Evolutionary conservation across 441 rosid species (phyloP).

Genomic region (Euphorbia neoarborescens): DNA sequence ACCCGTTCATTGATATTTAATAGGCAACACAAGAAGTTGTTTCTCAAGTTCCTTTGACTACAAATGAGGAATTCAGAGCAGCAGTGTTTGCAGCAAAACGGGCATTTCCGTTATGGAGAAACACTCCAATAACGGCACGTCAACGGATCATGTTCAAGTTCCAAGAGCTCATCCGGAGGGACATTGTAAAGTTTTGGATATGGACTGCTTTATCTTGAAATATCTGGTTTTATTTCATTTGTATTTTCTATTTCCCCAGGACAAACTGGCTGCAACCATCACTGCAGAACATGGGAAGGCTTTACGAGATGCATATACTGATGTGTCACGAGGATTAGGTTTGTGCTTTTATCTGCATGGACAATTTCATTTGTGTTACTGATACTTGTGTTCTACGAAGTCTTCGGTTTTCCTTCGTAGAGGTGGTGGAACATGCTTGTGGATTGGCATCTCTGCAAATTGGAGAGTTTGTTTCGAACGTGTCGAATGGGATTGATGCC

Average conservation of each 20-base stretch:
- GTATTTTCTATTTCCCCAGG: conserved; percentile 32
- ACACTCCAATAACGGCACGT: conserved; percentile 67
- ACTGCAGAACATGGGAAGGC: conserved; percentile 90
- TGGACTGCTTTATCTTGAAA: conserved; percentile 5
- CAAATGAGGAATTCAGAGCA: conserved; percentile 70
- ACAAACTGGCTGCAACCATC: conserved; percentile 73
- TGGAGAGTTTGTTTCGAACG: conserved; percentile 87
- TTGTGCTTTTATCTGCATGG: conserved; percentile 18
- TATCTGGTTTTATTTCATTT: conserved; percentile 15
- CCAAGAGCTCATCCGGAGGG: conserved; percentile 82
- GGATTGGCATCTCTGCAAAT: conserved; percentile 83
- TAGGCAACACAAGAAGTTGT: conserved; percentile 90
- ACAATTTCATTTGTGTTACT: conserved; percentile 14
- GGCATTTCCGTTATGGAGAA: conserved; percentile 75
- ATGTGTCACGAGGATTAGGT: conserved; percentile 85
- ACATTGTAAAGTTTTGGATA: conserved; percentile 39
- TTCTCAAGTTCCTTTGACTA: conserved; percentile 72
- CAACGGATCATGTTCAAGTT: conserved; percentile 85
- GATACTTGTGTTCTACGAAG: conserved; percentile 24
- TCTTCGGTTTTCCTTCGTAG: conserved; percentile 34
- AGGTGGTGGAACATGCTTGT: conserved; percentile 92
- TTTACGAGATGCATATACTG: conserved; percentile 79
- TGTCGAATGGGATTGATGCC: conserved; percentile 73
- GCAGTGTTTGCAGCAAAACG: conserved; percentile 82
- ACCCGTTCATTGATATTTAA: conserved; percentile 1